Conservation (phyloP, 1,284 basidiomycete genomes). For the Coriolopsis trogii region DNA sequence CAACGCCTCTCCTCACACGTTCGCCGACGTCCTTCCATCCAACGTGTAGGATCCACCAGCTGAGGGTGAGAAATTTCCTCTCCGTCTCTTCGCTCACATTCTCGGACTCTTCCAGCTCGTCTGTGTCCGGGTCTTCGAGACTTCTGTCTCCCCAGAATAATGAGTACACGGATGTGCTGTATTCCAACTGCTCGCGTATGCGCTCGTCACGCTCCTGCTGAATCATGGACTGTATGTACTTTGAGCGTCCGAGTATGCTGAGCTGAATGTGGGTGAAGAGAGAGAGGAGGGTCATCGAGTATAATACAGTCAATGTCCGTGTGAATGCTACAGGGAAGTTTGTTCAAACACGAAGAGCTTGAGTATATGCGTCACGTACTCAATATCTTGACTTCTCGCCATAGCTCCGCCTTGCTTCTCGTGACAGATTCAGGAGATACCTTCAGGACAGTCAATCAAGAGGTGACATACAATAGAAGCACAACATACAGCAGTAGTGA, state of each 20-base stretch:
- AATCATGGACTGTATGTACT: constrained; percentile 76
- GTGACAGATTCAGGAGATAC: constrained; percentile 19
- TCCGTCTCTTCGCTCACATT: constrained; percentile 62
- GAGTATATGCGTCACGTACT: constrained; percentile 43
- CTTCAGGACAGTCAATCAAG: not conserved
- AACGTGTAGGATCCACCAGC: constrained; percentile 90
- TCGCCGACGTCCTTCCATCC: constrained; percentile 86
- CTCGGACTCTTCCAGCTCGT: constrained; percentile 36
- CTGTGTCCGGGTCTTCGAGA: constrained; percentile 34
- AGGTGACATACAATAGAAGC: not conserved
- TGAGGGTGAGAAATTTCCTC: constrained; percentile 80
- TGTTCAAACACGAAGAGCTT: not conserved
- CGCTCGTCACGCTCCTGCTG: constrained; percentile 66
- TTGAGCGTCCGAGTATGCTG: constrained; percentile 79
- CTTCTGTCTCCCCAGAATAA: constrained; percentile 33
- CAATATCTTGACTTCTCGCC: constrained; percentile 83
- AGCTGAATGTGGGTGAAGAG: constrained; percentile 85
- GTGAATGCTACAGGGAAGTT: constrained; percentile 66
- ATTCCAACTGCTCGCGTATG: constrained; percentile 47
- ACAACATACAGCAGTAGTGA: constrained; percentile 3
- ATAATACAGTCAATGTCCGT: constrained; percentile 82
- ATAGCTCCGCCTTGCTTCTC: constrained; percentile 70
- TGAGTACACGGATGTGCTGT: constrained; percentile 42
- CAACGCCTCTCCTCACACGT: constrained; percentile 72
- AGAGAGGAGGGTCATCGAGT: constrained; percentile 79